Evolutionary conservation across 2,329 filamentous ascomycete genomes (phyloP), one percentile per base, ranked within the genome.

Genomic region (Plenodomus biglobosus): DNA sequence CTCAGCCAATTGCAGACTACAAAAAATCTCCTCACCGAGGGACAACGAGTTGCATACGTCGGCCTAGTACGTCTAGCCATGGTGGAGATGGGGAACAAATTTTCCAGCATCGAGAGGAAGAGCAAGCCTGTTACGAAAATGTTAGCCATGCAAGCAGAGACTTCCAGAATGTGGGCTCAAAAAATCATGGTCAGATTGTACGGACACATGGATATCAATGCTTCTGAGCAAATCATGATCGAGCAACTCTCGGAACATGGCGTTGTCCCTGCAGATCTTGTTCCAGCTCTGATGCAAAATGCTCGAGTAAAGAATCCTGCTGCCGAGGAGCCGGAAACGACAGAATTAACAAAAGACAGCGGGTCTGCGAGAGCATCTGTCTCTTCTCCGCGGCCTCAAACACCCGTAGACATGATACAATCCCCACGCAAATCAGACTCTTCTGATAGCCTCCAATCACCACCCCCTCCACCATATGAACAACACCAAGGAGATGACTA

Each of bases 111-210:
- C 34, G 81, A 85, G 51, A 73, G 75, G 19, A 85, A 75, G 21
- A 85, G 80, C 2, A 89, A 80, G 62, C 81, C 79, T 36, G 81
- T 83, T 1, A 94, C 87, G 72, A 96, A 92, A 70, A 77, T 85
- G 37, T 70, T 91, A 10, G 79, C 82, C 22, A 75, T 86, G 52
- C 83, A 88, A 0, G 76, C 85, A 10, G 94, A 96, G 70, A 83
- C 85, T 30, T 86, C 89, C 76, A 87, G 87, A 72, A 96, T 96
- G 88, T 99, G 92, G 92, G 85, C 88, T 47, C 94, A 99, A 71
- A 95, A 95, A 76, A 95, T 96, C 81, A 99, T 99, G 92, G 85
- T 96, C 51, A 85, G 92, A 19, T 72, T 99, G 11, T 99, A 97
- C 70, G 78, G 84, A 11, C 94, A 99, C 73, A 99, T 99, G 94